Evolutionary conservation across 805 yeast species (phyloP), one percentile per base, ranked within the genome.

Genomic region (Maudiozyma turicensis): DNA sequence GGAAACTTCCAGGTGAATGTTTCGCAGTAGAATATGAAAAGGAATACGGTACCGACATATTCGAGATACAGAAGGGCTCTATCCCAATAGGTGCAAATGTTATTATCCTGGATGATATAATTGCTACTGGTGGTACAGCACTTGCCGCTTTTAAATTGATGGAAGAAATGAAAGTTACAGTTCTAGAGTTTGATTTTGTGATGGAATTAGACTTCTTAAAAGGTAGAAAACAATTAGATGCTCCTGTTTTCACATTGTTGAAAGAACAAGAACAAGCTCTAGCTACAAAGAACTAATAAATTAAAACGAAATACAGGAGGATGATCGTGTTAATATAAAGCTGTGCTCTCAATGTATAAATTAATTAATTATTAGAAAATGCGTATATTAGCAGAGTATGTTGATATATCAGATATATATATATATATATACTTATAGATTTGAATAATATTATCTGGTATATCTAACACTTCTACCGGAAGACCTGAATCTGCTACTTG

Each of bases 121-220:
- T 91, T 65, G 98, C 98, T 45, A 91, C 98, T 35, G 97, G 98
- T 52, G 98, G 98, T 35, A 84, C 95, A 57, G 98, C 98, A 26
- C 70, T 71, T 48, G 96, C 93, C 51, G 98, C 98, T 37, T 96
- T 95, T 50, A 83, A 86, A 62, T 76, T 93, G 54, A 84, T 87
- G 48, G 63, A 64, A 54, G 70, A 76, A 66, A 73, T 81, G 52
- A 80, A 81, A 45, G 96, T 82, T 52, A 76, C 81, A 51, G 76
- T 89, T 46, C 65, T 82, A 46, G 95, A 89, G 69, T 91, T 80
- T 67, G 72, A 83, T 54, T 91, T 91, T 63, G 86, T 91, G 41
- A 80, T 93, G 86, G 98, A 93, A 71, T 80, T 91, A 61, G 89
- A 86, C 63, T 91, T 90, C 78, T 79, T 93, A 65, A 82, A 88